phyloP scores from a whole-genome alignment of 1,139 yeast species.

The Suhomyces coccinellae region DNA sequence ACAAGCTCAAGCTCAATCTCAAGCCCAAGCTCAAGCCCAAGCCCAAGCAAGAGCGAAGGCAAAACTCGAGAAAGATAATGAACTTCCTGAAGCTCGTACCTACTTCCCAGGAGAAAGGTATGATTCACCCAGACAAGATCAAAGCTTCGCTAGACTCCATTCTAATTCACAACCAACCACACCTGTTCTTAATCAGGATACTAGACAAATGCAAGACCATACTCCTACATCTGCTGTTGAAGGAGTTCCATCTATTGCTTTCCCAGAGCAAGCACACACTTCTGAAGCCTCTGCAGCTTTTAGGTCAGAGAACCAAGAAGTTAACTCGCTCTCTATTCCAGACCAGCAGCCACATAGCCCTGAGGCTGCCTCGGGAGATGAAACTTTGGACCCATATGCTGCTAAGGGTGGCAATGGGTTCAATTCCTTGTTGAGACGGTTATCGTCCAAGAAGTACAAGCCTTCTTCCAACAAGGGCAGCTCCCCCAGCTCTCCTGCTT shows the following conservation, averaged over 20 bases:
- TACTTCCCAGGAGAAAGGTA: not conserved
- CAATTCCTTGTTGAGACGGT: constrained; percentile 40
- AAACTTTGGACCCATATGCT: constrained; percentile 37
- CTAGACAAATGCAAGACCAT: not conserved
- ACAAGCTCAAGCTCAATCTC: constrained; percentile 5
- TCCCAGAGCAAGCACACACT: constrained; percentile 74
- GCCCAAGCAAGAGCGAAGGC: constrained; percentile 5
- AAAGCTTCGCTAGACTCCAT: not conserved
- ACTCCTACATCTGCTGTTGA: not conserved
- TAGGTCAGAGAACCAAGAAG: constrained; percentile 10
- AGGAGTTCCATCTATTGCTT: constrained; percentile 33
- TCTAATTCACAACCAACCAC: constrained; percentile 2
- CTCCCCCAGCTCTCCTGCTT: constrained; percentile 18
- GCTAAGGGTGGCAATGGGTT: constrained; percentile 25
- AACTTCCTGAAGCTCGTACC: constrained; percentile 9
- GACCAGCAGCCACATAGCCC: constrained; percentile 41
- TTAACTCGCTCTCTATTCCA: constrained; percentile 24
- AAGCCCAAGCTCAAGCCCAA: constrained; percentile 4
- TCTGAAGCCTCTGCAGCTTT: constrained; percentile 33
- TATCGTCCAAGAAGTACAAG: constrained; percentile 38
- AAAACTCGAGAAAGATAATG: constrained; percentile 3
- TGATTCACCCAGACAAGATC: constrained; percentile 2
- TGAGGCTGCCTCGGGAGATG: constrained; percentile 20
- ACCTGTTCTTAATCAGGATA: constrained; percentile 3
- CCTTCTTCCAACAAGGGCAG: constrained; percentile 7